Base-by-base conservation (phyloP, 192 early-diverging fungal species). In the Backusella australiensis region DNA sequence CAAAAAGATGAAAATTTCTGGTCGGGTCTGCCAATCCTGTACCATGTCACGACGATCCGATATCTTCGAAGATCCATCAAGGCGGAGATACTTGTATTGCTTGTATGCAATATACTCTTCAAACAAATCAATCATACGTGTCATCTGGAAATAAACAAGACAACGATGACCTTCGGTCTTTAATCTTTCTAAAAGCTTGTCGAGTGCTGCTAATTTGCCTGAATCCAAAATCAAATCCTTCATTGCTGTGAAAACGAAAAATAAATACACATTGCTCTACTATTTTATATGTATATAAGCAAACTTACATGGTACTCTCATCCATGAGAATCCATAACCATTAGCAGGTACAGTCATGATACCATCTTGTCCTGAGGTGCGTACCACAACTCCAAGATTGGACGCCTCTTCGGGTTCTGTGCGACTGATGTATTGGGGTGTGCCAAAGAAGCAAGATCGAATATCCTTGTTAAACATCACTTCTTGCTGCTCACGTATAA, bases 111-210 rank as follows among this genome's bases (percentile, higher is more conserved):
- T 84, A 71, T 97, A 97, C 78, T 95, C 94, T 80, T 95, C 94
- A 83, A 95, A 91, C 79, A 95, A 66, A 67, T 95, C 94, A 73
- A 95, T 93, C 92, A 94, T 95, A 80, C 87, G 89, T 42, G 93
- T 94, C 94, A 95, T 95, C 80, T 95, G 94, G 90, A 95, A 95
- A 78, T 93, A 95, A 21, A 95, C 85, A 77, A 95, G 83, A 1
- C 91, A 91, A 26, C 94, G 91, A 77, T 95, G 94, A 1, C 89
- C 93, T 65, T 92, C 93, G 23, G 87, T 81, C 86, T 94, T 94
- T 5, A 95, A 85, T 74, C 86, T 84, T 36, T 89, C 85, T 34
- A 95, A 78, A 44, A 95, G 78, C 69, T 85, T 86, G 75, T 95
- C 94, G 52, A 95, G 81, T 8, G 84, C 88, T 6, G 88, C 84